Evolutionary conservation across 345 rosid genomes (phyloP).

Genomic region (Salix udensis): DNA sequence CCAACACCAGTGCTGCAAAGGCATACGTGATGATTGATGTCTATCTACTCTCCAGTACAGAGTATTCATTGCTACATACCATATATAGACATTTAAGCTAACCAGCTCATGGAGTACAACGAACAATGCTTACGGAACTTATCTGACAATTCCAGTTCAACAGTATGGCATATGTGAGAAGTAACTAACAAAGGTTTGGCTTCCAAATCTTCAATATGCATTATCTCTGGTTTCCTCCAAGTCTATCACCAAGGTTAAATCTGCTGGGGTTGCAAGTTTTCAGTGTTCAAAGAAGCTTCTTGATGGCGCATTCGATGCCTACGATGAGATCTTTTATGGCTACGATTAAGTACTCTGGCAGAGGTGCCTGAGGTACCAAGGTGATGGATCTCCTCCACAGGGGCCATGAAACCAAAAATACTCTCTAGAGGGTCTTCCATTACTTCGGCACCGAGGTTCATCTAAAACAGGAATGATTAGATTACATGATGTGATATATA

Average conservation of each 20-base stretch:
- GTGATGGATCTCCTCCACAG: conserved; percentile 39
- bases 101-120: neutral
- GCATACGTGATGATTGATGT: too few species aligned
- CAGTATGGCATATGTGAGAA: neutral
- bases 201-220: neutral
- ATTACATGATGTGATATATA: conserved; percentile 3
- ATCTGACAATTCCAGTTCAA: neutral
- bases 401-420: conserved; percentile 39
- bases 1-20: neutral
- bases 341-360: conserved; percentile 19
- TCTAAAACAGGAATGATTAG: conserved; percentile 30
- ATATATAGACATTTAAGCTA: neutral
- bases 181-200: neutral
- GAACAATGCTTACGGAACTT: neutral
- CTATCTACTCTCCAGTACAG: neutral
- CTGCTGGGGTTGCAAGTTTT: neutral
- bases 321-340: conserved; percentile 41
- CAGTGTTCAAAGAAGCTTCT: conserved; percentile 18
- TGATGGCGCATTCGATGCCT: conserved; percentile 35
- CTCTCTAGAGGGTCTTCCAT: conserved; percentile 52
- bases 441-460: conserved; percentile 24
- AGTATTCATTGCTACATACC: neutral
- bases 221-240: neutral
- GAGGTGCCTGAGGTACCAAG: conserved; percentile 18
- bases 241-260: conserved; percentile 1